Evolutionary conservation across 108 stramenopile species (phyloP).

Genomic region (Nannochloropsis gaditana): DNA sequence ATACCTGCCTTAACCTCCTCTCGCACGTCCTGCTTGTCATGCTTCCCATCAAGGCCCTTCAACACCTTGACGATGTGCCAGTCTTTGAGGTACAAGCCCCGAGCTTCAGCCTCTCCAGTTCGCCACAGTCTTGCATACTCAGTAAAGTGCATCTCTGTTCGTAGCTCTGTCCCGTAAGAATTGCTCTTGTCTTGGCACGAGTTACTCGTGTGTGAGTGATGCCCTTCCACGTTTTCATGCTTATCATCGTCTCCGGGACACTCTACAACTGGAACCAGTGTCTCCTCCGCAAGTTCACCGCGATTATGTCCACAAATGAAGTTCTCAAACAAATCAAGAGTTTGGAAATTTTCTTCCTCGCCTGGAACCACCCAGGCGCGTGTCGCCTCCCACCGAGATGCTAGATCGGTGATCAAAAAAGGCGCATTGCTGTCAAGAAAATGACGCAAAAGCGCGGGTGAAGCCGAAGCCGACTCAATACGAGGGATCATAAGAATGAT

Average conservation of each 20-base stretch:
- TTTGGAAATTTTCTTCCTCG: neutral
- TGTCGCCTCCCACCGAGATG: neutral
- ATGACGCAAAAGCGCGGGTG: neutral
- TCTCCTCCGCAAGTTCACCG: neutral
- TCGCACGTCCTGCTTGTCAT: neutral
- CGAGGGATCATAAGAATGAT: neutral
- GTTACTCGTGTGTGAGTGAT: neutral
- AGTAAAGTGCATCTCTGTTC: neutral
- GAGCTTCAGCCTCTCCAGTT: conserved; percentile 7
- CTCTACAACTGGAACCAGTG: conserved; percentile 9
- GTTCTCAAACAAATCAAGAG: neutral
- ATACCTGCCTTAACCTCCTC: neutral
- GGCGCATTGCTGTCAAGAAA: neutral
- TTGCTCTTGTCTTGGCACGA: neutral
- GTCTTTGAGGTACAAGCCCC: conserved; percentile 40
- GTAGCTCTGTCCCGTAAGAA: conserved; percentile 5
- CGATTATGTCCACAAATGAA: neutral
- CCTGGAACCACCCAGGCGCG: neutral
- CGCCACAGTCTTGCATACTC: conserved; percentile 9
- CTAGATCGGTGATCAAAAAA: neutral
- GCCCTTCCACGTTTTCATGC: neutral
- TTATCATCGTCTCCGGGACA: neutral
- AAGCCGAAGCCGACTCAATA: neutral
- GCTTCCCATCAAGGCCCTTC: neutral
- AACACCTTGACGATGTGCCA: conserved; percentile 38